Base-by-base conservation (phyloP, 1,284 basidiomycete species). In the Rhodotorula sp. region DNA sequence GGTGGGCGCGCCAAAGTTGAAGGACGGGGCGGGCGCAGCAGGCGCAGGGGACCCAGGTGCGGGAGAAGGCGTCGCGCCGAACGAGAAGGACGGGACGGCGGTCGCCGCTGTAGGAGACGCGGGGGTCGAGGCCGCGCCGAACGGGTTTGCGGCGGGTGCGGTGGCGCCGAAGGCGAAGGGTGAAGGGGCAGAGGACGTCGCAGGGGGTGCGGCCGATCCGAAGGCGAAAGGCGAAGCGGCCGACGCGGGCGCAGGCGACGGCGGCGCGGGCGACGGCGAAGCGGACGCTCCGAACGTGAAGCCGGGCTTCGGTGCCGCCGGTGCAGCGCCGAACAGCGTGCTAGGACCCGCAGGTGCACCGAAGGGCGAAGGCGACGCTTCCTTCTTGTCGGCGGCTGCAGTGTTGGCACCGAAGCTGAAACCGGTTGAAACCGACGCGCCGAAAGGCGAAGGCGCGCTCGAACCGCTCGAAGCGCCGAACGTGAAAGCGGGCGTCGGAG, bases 211-310 rank as follows among this genome's bases (percentile, higher is more conserved):
- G 12, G 67, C 45, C 4, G 66, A 34, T 2, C 68, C 72, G 46
- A 68, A 68, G 25, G 25, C 58, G 64, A 74, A 74, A 1, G 60
- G 23, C 17, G 71, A 56, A 27, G 72, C 56, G 10, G 59, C 50
- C 4, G 66, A 21, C 0, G 48, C 60, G 12, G 60, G 34, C 17
- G 65, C 50, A 12, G 71, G 66, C 4, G 68, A 65, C 2, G 66
- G 60, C 4, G 72, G 67, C 10, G 70, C 69, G 2, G 72, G 67
- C 19, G 72, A 64, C 0, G 72, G 59, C 7, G 72, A 62, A 1
- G 70, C 56, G 0, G 72, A 63, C 1, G 61, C 27, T 10, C 67
- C 68, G 48, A 68, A 67, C 4, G 65, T 61, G 64, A 73, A 73
- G 3, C 64, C 4, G 12, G 69, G 62, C 50, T 65, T 64, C 14